A percentile compares a stretch with the other conserved stretches of the same genome.
phyloP scores from a whole-genome alignment of 306 rosid species.

The Phaseolus lunatus region DNA sequence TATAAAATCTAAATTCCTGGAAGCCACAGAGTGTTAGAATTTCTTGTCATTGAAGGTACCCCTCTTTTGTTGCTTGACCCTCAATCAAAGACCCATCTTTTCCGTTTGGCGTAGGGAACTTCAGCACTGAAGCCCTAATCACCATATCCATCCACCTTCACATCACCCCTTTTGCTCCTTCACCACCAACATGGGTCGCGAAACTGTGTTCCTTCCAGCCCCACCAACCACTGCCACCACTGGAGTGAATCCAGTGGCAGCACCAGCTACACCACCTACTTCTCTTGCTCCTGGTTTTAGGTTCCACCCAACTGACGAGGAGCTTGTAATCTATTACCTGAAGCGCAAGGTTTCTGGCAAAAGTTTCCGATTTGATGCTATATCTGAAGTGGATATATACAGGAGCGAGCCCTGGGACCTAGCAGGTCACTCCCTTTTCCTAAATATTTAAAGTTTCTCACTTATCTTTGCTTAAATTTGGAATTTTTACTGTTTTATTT shows the following conservation, averaged over 20 bases:
- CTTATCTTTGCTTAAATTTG: not conserved
- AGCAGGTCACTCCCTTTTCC: constrained; percentile 58
- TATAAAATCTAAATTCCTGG: constrained; percentile 28
- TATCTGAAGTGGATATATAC: constrained; percentile 93
- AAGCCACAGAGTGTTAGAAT: constrained; percentile 55
- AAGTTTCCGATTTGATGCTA: constrained; percentile 85
- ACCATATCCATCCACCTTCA: constrained; percentile 31
- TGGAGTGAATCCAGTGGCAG: constrained; percentile 31
- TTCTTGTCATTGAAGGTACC: constrained; percentile 99
- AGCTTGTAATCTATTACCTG: constrained; percentile 92
- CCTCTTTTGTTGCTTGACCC: constrained; percentile 82
- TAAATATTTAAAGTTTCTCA: not conserved
- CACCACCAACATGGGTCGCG: constrained; percentile 64
- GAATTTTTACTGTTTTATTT: not conserved
- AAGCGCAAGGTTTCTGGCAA: constrained; percentile 89
- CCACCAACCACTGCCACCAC: constrained; percentile 41
- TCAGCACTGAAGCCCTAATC: constrained; percentile 65
- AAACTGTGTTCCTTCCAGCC: constrained; percentile 49
- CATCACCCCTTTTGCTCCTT: not conserved
- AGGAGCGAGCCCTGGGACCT: constrained; percentile 99
- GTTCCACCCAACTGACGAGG: constrained; percentile 98
- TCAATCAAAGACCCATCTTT: constrained; percentile 84
- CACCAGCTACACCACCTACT: constrained; percentile 63
- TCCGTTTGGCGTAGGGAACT: constrained; percentile 55
- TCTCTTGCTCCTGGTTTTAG: constrained; percentile 96